Percentiles rank a stretch among this genome's conserved stretches.
Evolutionary conservation across 768 basidiomycete genomes (phyloP).

Genomic region (Psilocybe tampanensis): DNA sequence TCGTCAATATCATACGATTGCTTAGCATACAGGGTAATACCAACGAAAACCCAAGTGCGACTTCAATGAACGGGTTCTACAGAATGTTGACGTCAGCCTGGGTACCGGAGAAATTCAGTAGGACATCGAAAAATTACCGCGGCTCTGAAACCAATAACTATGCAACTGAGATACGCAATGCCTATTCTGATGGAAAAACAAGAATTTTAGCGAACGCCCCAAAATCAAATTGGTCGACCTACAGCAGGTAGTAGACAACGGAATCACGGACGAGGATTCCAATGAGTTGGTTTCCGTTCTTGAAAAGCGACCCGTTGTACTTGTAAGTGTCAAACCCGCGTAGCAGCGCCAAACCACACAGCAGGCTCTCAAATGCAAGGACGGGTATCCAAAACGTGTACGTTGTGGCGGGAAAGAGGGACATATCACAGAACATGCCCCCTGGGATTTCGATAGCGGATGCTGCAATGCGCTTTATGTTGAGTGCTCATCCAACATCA

Average conservation of each 20-base stretch:
- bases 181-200: background rate
- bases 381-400: conserved; percentile 6
- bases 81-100: background rate
- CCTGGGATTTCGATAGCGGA: background rate
- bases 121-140: background rate
- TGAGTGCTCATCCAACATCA: too few relatives aligned
- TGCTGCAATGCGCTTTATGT: background rate
- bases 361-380: background rate
- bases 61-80: conserved; percentile 1
- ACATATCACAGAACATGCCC: background rate
- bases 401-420: background rate
- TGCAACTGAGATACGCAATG: background rate
- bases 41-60: background rate
- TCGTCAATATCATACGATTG: background rate
- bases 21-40: background rate
- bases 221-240: background rate
- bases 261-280: conserved; percentile 1
- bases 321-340: background rate
- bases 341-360: background rate
- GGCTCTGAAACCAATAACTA: background rate
- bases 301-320: background rate
- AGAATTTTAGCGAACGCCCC: background rate
- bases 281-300: background rate
- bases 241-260: background rate
- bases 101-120: background rate